Evolutionary conservation across 495 filamentous ascomycete genomes (phyloP).

Genomic region (Trichoderma parareesei): DNA sequence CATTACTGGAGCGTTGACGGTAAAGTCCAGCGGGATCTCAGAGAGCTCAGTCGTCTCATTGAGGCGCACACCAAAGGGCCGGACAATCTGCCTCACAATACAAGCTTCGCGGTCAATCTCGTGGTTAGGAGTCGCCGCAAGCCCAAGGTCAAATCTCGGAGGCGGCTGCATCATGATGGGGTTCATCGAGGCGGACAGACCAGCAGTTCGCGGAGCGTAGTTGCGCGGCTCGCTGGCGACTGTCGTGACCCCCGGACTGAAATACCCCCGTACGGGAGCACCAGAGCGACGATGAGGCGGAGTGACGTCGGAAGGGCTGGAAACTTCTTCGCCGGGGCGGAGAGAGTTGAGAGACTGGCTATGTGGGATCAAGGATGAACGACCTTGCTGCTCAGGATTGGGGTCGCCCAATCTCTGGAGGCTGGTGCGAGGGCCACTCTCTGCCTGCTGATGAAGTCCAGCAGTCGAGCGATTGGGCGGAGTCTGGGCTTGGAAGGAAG

Average conservation of each 20-base stretch:
- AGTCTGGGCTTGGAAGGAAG: not conserved
- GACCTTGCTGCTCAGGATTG: not conserved
- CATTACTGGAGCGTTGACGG: not conserved
- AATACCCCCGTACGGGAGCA: not conserved
- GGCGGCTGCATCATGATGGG: slow-evolving; percentile 8
- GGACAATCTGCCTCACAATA: slow-evolving; percentile 6
- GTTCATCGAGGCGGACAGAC: not conserved
- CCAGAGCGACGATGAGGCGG: not conserved
- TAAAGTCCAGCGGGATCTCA: not conserved
- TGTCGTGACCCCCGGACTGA: not conserved
- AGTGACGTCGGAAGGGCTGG: not conserved
- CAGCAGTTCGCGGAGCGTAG: slow-evolving; percentile 12
- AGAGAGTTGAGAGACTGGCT: slow-evolving; percentile 8
- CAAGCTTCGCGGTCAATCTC: not conserved
- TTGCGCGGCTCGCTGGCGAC: slow-evolving; percentile 12
- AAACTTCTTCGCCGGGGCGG: not conserved
- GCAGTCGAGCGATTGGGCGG: not conserved
- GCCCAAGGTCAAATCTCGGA: slow-evolving; percentile 9
- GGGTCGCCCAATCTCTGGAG: not conserved
- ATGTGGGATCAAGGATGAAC: not conserved
- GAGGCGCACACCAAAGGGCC: not conserved
- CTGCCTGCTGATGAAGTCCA: not conserved
- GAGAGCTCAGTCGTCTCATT: not conserved
- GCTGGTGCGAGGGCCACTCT: not conserved
- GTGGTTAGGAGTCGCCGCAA: not conserved